Evolutionary conservation across 805 yeast genomes (phyloP), one percentile per base, ranked within the genome.

Genomic region (Sungouiozyma intestinalis): DNA sequence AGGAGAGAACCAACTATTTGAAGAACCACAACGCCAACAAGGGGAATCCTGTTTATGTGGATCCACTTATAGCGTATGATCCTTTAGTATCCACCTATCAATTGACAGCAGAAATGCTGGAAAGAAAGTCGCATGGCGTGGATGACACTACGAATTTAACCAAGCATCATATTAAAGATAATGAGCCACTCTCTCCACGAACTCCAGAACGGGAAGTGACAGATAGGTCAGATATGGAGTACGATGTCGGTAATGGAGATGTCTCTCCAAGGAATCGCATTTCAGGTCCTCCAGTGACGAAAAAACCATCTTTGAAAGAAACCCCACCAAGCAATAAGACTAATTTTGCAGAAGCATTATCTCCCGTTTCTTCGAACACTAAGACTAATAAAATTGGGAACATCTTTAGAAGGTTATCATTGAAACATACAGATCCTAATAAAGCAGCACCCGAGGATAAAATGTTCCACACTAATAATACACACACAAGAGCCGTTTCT

Each of bases 81-180:
- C 97, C 98, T 0, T 69, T 88, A 47, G 64, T 90, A 11, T 85
- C 95, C 6, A 79, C 88, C 20, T 92, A 92, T 58, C 81, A 76
- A 56, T 70, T 92, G 49, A 94, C 87, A n/a, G 79, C 76, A 42
- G 98, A 92, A 64, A 82, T 84, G 80, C 57, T 72, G 47, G 77
- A 73, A 57, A 72, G 45, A 16, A 41, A 17, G 19, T 24, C 29
- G 11, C 29, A 36, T 4, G 29, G 4, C 3, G 3, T 11, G 16
- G 15, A 36, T 15, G 33, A 16, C 14, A 18, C 19, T 3, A 33
- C 14, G 14, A 40, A 36, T 36, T 16, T 36, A 8, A 34, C 33
- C 14, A 18, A 27, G 3, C 33, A 15, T 15, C 33, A 33, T 15
- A 15, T n/a, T 15, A 36, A 16, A n/a, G 35, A 36, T 8, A 18